Percentiles rank a stretch among this genome's conserved stretches.
Evolutionary conservation across 768 basidiomycete genomes (phyloP).

Genomic region (Auriscalpium microsporum): DNA sequence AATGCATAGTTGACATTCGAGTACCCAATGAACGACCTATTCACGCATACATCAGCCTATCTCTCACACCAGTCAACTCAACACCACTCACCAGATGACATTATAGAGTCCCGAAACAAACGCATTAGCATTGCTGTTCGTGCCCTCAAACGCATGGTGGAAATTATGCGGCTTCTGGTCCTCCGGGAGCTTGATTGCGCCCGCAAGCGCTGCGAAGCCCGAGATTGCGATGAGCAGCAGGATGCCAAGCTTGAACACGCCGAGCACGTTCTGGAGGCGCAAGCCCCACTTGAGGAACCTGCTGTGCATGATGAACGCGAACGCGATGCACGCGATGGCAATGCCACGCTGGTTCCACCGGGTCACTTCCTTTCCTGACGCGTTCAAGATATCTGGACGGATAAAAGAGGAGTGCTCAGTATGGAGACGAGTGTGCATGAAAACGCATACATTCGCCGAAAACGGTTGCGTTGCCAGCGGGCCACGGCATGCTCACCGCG

Average conservation of each 20-base stretch:
- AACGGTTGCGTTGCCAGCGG: slow-evolving; percentile 52
- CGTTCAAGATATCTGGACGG: slow-evolving; percentile 43
- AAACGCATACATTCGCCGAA: slow-evolving; percentile 59
- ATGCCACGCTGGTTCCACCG: slow-evolving; percentile 34
- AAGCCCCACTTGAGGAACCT: slow-evolving; percentile 45
- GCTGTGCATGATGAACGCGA: slow-evolving; percentile 50
- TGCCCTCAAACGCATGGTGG: slow-evolving; percentile 26
- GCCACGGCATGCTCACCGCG: slow-evolving; percentile 49
- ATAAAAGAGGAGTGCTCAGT: background rate
- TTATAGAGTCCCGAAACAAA: slow-evolving; percentile 59
- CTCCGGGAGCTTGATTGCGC: slow-evolving; percentile 13
- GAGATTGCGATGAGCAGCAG: slow-evolving; percentile 42
- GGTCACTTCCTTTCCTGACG: slow-evolving; percentile 21
- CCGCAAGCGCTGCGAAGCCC: slow-evolving; percentile 44
- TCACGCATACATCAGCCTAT: background rate
- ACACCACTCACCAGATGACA: slow-evolving; percentile 51
- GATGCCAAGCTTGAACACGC: slow-evolving; percentile 51
- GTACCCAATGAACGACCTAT: slow-evolving; percentile 66
- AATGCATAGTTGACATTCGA: slow-evolving; percentile 69
- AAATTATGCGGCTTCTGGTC: slow-evolving; percentile 42
- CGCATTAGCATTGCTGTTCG: slow-evolving; percentile 33
- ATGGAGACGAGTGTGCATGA: background rate
- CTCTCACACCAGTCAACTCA: background rate
- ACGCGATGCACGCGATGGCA: slow-evolving; percentile 48
- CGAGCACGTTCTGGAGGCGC: slow-evolving; percentile 55